Evolutionary conservation across 2,329 filamentous ascomycete species (phyloP).

Genomic region (Penicillium hesseltinei): DNA sequence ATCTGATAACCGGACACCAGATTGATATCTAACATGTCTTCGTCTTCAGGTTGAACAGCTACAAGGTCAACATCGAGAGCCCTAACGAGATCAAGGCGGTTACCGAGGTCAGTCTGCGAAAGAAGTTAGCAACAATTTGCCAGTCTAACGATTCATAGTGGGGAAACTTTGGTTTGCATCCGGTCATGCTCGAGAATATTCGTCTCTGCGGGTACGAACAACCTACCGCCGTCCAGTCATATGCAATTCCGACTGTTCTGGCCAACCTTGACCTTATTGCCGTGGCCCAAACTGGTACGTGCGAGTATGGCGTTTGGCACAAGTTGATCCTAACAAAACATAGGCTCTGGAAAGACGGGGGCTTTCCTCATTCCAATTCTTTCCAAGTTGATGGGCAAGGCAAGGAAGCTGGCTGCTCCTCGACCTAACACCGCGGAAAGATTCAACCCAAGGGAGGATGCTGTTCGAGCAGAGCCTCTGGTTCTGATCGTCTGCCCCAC

Average conservation of each 20-base stretch:
- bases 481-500: slow-evolving; percentile 83
- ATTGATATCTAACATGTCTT: not conserved
- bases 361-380: slow-evolving; percentile 87
- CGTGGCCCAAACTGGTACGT: slow-evolving; percentile 85
- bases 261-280: slow-evolving; percentile 79
- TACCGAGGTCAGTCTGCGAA: slow-evolving; percentile 7
- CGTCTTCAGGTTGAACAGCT: slow-evolving; percentile 12
- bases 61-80: slow-evolving; percentile 13
- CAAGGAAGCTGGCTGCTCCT: slow-evolving; percentile 76
- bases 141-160: slow-evolving; percentile 53
- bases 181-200: slow-evolving; percentile 76
- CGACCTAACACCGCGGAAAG: slow-evolving; percentile 61
- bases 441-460: slow-evolving; percentile 52
- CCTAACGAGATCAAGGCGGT: slow-evolving; percentile 7
- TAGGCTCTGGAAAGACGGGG: slow-evolving; percentile 94
- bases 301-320: not conserved
- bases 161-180: slow-evolving; percentile 77
- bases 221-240: slow-evolving; percentile 86
- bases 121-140: not conserved
- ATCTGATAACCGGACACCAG: too few relatives aligned
- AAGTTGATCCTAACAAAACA: slow-evolving; percentile 7
- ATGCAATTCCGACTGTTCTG: slow-evolving; percentile 75
- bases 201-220: slow-evolving; percentile 65
- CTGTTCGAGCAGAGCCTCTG: slow-evolving; percentile 76
- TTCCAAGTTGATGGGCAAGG: slow-evolving; percentile 93